phyloP scores from a whole-genome alignment of 345 rosid genomes.

The Aquilaria sinensis region DNA sequence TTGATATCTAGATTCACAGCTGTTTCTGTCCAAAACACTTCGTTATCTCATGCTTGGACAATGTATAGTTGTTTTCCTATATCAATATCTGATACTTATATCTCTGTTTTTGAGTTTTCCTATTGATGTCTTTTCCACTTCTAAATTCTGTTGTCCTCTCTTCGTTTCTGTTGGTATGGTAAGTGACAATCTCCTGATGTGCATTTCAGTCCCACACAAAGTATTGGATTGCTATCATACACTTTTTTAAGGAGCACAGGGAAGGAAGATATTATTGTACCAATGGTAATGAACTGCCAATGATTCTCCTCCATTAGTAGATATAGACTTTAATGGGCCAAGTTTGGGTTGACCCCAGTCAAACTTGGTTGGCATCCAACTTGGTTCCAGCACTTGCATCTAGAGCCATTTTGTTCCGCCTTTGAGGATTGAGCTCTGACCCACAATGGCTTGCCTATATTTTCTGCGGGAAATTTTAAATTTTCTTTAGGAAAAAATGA shows the following conservation, averaged over 20 bases:
- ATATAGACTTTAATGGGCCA: too few relatives aligned
- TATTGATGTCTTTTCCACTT: neutral
- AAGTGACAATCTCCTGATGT: conserved; percentile 22
- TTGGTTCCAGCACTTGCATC: too few relatives aligned
- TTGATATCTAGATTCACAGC: too few relatives aligned
- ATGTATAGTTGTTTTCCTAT: neutral
- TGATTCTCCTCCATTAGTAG: too few relatives aligned
- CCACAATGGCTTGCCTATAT: too few relatives aligned
- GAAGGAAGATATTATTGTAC: conserved; percentile 89
- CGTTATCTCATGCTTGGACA: neutral
- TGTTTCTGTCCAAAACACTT: too few relatives aligned
- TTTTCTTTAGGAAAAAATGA: too few relatives aligned
- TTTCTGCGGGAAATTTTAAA: too few relatives aligned
- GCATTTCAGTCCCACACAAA: conserved; percentile 66
- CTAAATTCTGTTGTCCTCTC: neutral
- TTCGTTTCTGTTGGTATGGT: neutral
- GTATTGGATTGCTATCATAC: conserved; percentile 89
- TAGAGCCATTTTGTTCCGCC: too few relatives aligned
- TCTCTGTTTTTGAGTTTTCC: neutral
- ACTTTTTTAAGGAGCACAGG: conserved; percentile 91
- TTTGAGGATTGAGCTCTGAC: too few relatives aligned
- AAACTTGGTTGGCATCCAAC: too few relatives aligned
- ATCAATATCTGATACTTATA: neutral
- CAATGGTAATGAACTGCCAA: conserved; percentile 57
- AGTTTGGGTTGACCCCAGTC: too few relatives aligned